Conservation (phyloP, 2,329 filamentous ascomycete species). For the Aspergillus phoenicis region DNA sequence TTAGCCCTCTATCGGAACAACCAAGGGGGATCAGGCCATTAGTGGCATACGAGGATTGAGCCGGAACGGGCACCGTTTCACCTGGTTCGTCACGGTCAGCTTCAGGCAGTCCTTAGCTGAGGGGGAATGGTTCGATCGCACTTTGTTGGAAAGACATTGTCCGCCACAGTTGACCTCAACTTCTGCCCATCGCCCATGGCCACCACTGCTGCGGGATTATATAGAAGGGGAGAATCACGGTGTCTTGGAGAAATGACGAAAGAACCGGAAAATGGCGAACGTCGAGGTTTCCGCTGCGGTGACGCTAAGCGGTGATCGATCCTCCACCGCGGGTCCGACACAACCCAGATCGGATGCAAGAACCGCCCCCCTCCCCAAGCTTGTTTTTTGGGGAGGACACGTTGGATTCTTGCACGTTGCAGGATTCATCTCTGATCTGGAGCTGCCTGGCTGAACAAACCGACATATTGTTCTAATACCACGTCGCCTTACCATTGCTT, state of each 20-base stretch:
- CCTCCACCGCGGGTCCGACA: too few species aligned
- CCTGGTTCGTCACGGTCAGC: slow-evolving; percentile 28
- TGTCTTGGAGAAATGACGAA: neutral
- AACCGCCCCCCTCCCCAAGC: neutral
- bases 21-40: neutral
- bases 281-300: slow-evolving; percentile 2
- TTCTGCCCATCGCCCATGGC: slow-evolving; percentile 29
- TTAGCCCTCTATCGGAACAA: slow-evolving; percentile 3
- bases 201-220: slow-evolving; percentile 10
- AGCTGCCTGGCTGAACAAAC: neutral
- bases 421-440: too few species aligned
- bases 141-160: slow-evolving; percentile 39
- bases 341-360: too few species aligned
- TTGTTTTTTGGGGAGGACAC: neutral
- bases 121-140: slow-evolving; percentile 15
- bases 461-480: neutral
- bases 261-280: neutral
- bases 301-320: slow-evolving; percentile 3
- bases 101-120: neutral
- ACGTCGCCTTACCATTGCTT: neutral
- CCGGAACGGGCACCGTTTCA: slow-evolving; percentile 33
- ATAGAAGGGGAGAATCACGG: neutral
- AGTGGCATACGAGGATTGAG: slow-evolving; percentile 47
- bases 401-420: neutral
- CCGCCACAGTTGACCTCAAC: slow-evolving; percentile 26